These are phyloP conservation scores for Trichocladium uniseriatum DNA, from an alignment of 495 filamentous ascomycete genomes.

Conservation along the genomic window DNA sequence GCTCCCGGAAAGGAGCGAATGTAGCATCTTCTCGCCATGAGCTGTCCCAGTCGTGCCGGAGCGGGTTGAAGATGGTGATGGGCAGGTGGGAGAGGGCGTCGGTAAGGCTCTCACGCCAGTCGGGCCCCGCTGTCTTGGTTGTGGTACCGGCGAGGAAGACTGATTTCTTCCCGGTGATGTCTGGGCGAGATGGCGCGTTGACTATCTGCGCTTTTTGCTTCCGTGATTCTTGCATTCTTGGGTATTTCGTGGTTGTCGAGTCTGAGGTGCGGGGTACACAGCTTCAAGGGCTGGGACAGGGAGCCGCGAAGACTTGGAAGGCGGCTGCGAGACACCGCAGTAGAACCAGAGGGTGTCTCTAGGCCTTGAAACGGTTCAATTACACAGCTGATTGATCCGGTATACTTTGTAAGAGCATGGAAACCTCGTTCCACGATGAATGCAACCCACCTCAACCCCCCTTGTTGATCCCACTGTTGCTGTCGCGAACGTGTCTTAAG, in stretches of 20 bases:
- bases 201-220: constrained; percentile 21
- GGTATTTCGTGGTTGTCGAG: neutral
- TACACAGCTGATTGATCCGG: no score
- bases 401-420: no score
- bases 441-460: no score
- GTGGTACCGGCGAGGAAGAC: constrained; percentile 40
- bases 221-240: neutral
- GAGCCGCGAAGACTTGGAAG: no score
- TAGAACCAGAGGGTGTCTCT: no score
- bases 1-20: constrained; percentile 37
- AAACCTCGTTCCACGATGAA: no score
- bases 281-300: no score
- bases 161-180: constrained; percentile 17
- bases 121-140: constrained; percentile 17
- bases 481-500: no score
- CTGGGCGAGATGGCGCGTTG: constrained; percentile 24
- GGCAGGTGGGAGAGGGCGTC: constrained; percentile 30
- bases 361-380: no score
- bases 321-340: no score
- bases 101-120: constrained; percentile 37
- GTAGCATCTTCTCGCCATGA: constrained; percentile 40
- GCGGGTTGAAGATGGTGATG: constrained; percentile 52
- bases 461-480: no score
- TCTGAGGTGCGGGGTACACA: no score
- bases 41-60: constrained; percentile 45